Evolutionary conservation across 106 monocot genomes (phyloP), one percentile per base, ranked within the genome.

Genomic region (Dendrobium officinale): DNA sequence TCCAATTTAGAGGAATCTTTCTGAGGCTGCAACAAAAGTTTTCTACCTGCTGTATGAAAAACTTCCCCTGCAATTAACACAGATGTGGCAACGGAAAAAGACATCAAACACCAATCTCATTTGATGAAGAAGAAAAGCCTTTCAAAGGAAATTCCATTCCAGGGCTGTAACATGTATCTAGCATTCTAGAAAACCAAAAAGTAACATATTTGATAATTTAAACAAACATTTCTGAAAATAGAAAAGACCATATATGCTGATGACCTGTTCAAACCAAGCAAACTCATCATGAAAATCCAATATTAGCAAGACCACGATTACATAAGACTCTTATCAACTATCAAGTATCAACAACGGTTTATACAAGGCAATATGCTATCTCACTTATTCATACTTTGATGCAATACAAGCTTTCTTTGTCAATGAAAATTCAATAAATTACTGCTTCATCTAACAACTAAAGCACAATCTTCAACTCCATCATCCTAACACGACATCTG

Each of bases 1-100:
- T 77, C 42, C 17, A 55, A 29, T 17, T 22, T 64, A 27, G 76
- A 61, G 45, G 47, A 41, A 77, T 19, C 64, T 7, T 9, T 22
- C 16, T 6, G n/a, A 64, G 59, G 67, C 44, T 3, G 66, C 33
- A 58, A 16, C 24, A 67, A 9, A 61, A 79, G 79, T 67, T 79
- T 79, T 79, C 79, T 79, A 42, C 67, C 67, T 66, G 66, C 79
- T 20, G 13, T 27, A 40, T 45, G 58, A 79, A 79, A 18, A 26
- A 9, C 9, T 33, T 79, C 44, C 22, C 19, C 79, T 67, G n/a
- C 79, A 79, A 24, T 79, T 5, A 79, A 26, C 58, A 22, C 40
- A 79, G 56, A 56, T 13, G 3, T 29, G 3, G 19, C 0, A 58
- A 74, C 1, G 0, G 19, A 17, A 9, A 70, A 2, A 43, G 19